Evolutionary conservation across 1,284 basidiomycete genomes (phyloP).

Genomic region (Apiotrichum porosum): DNA sequence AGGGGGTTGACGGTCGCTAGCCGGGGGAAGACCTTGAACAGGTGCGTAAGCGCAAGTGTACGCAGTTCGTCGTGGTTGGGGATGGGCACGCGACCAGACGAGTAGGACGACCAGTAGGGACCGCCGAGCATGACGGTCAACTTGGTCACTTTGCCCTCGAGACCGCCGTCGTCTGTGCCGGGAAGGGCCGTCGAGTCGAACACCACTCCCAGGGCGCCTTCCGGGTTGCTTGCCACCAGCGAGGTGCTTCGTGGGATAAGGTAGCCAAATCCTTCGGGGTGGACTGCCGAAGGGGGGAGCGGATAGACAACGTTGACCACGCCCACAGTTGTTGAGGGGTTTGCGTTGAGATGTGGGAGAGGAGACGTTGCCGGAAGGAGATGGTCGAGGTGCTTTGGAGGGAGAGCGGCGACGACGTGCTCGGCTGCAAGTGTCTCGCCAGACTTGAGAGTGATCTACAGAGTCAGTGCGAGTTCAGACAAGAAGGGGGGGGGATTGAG

Average conservation of each 20-base stretch:
- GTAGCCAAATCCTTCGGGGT: constrained; percentile 88
- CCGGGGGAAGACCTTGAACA: constrained; percentile 55
- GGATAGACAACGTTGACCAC: constrained; percentile 62
- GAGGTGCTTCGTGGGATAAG: constrained; percentile 68
- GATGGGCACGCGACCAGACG: constrained; percentile 3
- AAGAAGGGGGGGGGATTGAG: background rate
- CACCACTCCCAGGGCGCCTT: constrained; percentile 67
- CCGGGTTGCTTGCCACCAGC: constrained; percentile 26
- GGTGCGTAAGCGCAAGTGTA: constrained; percentile 47
- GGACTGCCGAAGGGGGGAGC: constrained; percentile 53
- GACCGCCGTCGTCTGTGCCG: constrained; percentile 53
- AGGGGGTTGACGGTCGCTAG: constrained; percentile 46
- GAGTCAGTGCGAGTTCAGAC: constrained; percentile 51
- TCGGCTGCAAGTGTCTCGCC: background rate
- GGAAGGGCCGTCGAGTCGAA: constrained; percentile 75
- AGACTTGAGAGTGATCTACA: background rate
- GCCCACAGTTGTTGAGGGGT: constrained; percentile 57
- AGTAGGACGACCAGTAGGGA: constrained; percentile 57
- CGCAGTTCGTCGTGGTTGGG: constrained; percentile 19
- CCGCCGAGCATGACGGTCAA: constrained; percentile 91
- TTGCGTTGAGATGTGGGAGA: constrained; percentile 51
- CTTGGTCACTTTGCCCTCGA: constrained; percentile 53
- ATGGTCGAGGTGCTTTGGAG: constrained; percentile 19
- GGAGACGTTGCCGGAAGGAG: constrained; percentile 38
- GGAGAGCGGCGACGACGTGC: constrained; percentile 33